Conservation (phyloP, 2,329 filamentous ascomycete species). For the Ceratocystis huliohia region DNA sequence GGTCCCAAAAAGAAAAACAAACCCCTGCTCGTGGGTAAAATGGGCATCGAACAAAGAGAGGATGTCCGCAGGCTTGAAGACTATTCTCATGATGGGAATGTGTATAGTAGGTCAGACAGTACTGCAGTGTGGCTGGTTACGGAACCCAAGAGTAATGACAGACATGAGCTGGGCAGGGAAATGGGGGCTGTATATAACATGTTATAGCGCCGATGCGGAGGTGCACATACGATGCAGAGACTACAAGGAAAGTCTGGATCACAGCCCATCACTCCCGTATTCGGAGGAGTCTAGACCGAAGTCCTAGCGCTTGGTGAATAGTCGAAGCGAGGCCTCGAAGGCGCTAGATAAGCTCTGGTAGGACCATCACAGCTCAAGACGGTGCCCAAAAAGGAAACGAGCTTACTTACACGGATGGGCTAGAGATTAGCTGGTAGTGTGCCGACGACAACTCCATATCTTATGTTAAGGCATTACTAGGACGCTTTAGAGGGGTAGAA, state of each 20-base stretch:
- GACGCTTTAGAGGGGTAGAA: not conserved
- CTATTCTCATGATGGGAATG: not conserved
- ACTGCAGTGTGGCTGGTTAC: not conserved
- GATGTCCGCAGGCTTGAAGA: constrained; percentile 20
- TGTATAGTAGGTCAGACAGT: not conserved
- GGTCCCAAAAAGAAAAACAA: constrained; percentile 9
- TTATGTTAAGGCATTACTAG: not conserved
- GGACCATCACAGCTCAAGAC: not conserved
- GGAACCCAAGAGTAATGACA: not conserved
- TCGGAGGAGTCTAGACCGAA: not conserved
- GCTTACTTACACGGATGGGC: constrained; percentile 3
- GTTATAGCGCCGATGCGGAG: not conserved
- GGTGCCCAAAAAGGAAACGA: not conserved
- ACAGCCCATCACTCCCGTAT: not conserved
- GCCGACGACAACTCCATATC: not conserved
- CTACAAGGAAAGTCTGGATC: not conserved
- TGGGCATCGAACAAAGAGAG: constrained; percentile 2
- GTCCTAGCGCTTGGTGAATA: not conserved
- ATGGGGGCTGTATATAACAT: not conserved
- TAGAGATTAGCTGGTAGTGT: not conserved
- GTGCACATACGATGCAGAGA: not conserved
- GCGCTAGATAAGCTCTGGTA: not conserved
- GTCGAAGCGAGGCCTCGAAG: not conserved
- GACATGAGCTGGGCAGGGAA: not conserved
- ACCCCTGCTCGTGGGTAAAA: constrained; percentile 11